Evolutionary conservation across 768 basidiomycete genomes (phyloP), one percentile per base, ranked within the genome.

Genomic region (Mrakia hoshinonis): DNA sequence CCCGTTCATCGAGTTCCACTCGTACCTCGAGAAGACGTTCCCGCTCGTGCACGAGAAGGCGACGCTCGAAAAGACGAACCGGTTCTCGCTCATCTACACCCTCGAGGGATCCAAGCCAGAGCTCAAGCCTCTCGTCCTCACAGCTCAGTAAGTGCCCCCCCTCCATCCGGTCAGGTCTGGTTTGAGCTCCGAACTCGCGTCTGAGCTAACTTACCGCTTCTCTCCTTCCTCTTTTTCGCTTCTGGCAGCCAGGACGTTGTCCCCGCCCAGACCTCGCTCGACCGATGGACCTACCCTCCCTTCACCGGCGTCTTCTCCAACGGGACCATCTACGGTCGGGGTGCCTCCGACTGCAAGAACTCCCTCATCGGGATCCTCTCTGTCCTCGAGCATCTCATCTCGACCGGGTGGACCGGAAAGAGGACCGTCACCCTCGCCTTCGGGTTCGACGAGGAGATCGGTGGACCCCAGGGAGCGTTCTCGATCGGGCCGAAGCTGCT

Each of bases 241-340:
- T 20, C 52, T 67, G 34, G 3, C 39, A 52, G 54, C 49, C 65
- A 68, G 26, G 72, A 73, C 52, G 72, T 69, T 13, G 72, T 73
- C 46, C 72, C 72, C 11, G 72, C 72, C 24, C 62, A 52, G 47
- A 73, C 72, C 18, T 62, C 67, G 0, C 61, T 73, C 18, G 72
- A 73, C n/a, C 47, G 67, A 5, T 73, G 72, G 72, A 68, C 67
- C n/a, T 68, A 68, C 52, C 72, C 72, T 24, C 72, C 72, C 12
- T 73, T 63, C 39, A 34, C 46, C 29, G 72, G 72, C 22, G 47
- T 66, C 20, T 72, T 20, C 61, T 39, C 43, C 54, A 67, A 58
- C 13, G 49, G 49, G n/a, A 47, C n/a, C n/a, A 52, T 68, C 24
- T 73, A 51, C 49, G 72, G 72, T 24, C 61, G 66, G 9, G 72